These are phyloP conservation scores for Cladosporium sp. DNA, from an alignment of 2,329 filamentous ascomycete genomes.

Conservation along the genomic window DNA sequence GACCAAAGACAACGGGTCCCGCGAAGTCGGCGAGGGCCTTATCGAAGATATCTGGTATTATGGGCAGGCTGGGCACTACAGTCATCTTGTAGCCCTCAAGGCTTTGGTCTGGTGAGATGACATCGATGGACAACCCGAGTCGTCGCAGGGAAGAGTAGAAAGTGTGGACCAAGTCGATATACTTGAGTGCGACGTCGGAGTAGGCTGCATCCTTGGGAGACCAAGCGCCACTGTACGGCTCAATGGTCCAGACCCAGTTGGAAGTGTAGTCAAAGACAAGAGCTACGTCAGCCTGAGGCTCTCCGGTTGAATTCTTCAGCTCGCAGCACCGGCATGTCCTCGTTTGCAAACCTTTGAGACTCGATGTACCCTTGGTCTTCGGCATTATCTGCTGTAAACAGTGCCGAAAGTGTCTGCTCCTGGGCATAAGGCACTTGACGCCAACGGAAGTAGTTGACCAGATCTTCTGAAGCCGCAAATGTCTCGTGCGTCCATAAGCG, in stretches of 20 bases:
- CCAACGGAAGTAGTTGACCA: constrained; percentile 25
- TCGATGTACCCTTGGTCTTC: constrained; percentile 20
- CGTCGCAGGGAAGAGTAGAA: constrained; percentile 23
- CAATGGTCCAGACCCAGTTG: constrained; percentile 22
- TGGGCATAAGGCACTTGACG: constrained; percentile 22
- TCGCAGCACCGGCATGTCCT: constrained; percentile 17
- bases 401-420: constrained; percentile 22
- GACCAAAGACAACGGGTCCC: constrained; percentile 19
- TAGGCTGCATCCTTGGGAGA: constrained; percentile 20
- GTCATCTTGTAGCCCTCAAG: constrained; percentile 21
- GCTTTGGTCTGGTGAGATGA: constrained; percentile 20
- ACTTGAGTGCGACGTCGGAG: constrained; percentile 14
- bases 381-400: constrained; percentile 19
- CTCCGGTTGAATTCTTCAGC: not conserved
- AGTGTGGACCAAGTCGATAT: constrained; percentile 18
- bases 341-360: constrained; percentile 16
- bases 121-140: constrained; percentile 21
- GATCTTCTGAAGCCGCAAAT: constrained; percentile 20
- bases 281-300: constrained; percentile 19
- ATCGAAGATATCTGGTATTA: constrained; percentile 19
- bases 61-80: constrained; percentile 21
- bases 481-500: constrained; percentile 24
- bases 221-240: constrained; percentile 22
- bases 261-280: constrained; percentile 21
- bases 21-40: constrained; percentile 14